Conservation (phyloP, 2,329 filamentous ascomycete genomes). For the Pseudogymnoascus sp. region DNA sequence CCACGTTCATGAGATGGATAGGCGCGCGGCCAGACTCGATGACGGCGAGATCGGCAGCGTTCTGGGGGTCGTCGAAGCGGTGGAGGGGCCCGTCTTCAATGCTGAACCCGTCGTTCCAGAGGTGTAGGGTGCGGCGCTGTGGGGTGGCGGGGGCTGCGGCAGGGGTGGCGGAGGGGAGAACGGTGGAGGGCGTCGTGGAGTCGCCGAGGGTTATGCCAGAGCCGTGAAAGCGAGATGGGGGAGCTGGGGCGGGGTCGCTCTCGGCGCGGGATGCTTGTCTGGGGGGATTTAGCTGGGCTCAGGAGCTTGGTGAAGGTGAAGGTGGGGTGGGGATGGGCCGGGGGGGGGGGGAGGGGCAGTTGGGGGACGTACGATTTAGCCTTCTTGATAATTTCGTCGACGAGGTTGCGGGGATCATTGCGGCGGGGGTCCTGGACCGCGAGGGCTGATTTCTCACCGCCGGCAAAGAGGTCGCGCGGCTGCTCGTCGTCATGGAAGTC, state of each 20-base stretch:
- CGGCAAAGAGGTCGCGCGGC: constrained; percentile 66
- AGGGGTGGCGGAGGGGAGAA: constrained; percentile 41
- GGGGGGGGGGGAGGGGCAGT: neutral
- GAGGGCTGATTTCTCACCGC: constrained; percentile 73
- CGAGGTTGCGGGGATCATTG: constrained; percentile 46
- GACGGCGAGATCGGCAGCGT: constrained; percentile 63
- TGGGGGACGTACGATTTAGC: constrained; percentile 45
- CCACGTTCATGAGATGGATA: constrained; percentile 68
- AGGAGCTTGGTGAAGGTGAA: neutral
- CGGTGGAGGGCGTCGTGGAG: constrained; percentile 63
- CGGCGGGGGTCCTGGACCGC: constrained; percentile 56
- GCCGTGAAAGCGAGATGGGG: constrained; percentile 54
- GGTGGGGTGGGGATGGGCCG: too few relatives aligned
- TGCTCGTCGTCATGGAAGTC: constrained; percentile 48
- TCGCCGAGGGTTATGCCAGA: constrained; percentile 70
- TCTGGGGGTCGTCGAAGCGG: constrained; percentile 71
- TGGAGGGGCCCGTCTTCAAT: constrained; percentile 73
- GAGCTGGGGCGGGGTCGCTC: constrained; percentile 41
- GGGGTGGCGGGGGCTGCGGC: constrained; percentile 36
- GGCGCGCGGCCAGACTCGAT: constrained; percentile 72
- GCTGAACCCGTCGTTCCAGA: constrained; percentile 80
- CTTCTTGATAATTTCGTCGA: constrained; percentile 57
- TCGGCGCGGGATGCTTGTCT: constrained; percentile 56
- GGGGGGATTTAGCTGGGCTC: neutral
- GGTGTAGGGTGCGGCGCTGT: constrained; percentile 62